Evolutionary conservation across 352 stramenopile species (phyloP).

Genomic region (Blastocystis sp.): DNA sequence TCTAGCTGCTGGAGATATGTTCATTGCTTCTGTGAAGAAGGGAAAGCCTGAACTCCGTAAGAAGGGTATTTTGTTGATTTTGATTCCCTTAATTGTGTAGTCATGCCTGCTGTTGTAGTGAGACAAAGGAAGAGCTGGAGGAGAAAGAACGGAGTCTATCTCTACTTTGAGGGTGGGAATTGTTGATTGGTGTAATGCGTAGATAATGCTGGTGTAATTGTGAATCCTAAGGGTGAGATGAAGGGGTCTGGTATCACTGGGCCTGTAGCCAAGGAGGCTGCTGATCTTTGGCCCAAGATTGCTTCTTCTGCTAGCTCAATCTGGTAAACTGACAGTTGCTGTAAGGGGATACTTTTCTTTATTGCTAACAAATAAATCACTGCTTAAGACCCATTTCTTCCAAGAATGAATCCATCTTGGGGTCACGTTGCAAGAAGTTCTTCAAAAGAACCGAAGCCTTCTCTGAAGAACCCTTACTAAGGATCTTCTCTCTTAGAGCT

Average conservation of each 20-base stretch:
- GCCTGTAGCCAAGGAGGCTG: slow-evolving; percentile 98
- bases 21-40: slow-evolving; percentile 99
- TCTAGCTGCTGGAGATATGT: slow-evolving; percentile 91
- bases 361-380: slow-evolving; percentile 26
- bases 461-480: slow-evolving; percentile 76
- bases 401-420: slow-evolving; percentile 78
- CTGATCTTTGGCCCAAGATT: slow-evolving; percentile 99
- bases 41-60: slow-evolving; percentile 99
- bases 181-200: background rate
- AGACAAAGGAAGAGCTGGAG: slow-evolving; percentile 98
- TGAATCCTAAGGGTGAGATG: slow-evolving; percentile 99
- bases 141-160: slow-evolving; percentile 98
- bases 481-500: slow-evolving; percentile 74
- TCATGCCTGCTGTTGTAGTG: slow-evolving; percentile 98
- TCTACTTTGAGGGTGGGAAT: slow-evolving; percentile 93
- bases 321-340: slow-evolving; percentile 81
- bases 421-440: slow-evolving; percentile 77
- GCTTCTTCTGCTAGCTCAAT: slow-evolving; percentile 97
- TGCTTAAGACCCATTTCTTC: slow-evolving; percentile 76
- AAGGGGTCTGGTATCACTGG: slow-evolving; percentile 98
- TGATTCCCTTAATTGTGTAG: slow-evolving; percentile 67
- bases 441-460: slow-evolving; percentile 77
- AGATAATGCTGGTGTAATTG: slow-evolving; percentile 98
- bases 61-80: slow-evolving; percentile 77
- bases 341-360: background rate